Conservation (phyloP, 2,329 filamentous ascomycete species). For the Fusarium brevicatenulatum region DNA sequence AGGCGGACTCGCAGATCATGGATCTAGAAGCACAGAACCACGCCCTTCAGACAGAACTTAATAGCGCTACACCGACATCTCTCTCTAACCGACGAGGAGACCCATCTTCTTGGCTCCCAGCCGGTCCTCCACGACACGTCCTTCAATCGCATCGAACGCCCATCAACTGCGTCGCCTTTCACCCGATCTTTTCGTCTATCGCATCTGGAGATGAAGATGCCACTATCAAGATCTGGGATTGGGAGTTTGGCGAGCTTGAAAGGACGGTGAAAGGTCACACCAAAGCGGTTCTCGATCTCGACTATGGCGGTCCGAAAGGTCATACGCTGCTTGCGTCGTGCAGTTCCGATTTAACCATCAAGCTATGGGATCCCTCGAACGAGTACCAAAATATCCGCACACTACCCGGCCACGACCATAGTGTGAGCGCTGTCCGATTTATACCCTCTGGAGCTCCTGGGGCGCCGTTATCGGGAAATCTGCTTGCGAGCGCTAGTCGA, state of each 20-base stretch:
- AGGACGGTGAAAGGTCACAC: slow-evolving; percentile 93
- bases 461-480: slow-evolving; percentile 80
- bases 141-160: slow-evolving; percentile 76
- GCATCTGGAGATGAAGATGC: slow-evolving; percentile 92
- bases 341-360: slow-evolving; percentile 90
- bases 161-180: slow-evolving; percentile 90
- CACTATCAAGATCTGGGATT: slow-evolving; percentile 98
- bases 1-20: slow-evolving; percentile 74
- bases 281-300: slow-evolving; percentile 85
- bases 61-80: slow-evolving; percentile 80
- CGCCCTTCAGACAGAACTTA: slow-evolving; percentile 82
- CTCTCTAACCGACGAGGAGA: slow-evolving; percentile 74
- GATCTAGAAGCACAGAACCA: slow-evolving; percentile 83
- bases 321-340: slow-evolving; percentile 73
- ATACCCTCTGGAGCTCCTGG: slow-evolving; percentile 85
- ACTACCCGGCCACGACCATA: slow-evolving; percentile 90
- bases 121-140: slow-evolving; percentile 80
- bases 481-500: slow-evolving; percentile 85
- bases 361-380: slow-evolving; percentile 91
- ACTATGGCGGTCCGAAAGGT: slow-evolving; percentile 80
- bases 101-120: slow-evolving; percentile 86
- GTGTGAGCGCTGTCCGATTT: slow-evolving; percentile 87
- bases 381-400: slow-evolving; percentile 97
- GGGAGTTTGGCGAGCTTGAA: slow-evolving; percentile 91
- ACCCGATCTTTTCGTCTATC: slow-evolving; percentile 89